Evolutionary conservation across 2,329 filamentous ascomycete genomes (phyloP).

Genomic region (Hansfordia pulvinata): DNA sequence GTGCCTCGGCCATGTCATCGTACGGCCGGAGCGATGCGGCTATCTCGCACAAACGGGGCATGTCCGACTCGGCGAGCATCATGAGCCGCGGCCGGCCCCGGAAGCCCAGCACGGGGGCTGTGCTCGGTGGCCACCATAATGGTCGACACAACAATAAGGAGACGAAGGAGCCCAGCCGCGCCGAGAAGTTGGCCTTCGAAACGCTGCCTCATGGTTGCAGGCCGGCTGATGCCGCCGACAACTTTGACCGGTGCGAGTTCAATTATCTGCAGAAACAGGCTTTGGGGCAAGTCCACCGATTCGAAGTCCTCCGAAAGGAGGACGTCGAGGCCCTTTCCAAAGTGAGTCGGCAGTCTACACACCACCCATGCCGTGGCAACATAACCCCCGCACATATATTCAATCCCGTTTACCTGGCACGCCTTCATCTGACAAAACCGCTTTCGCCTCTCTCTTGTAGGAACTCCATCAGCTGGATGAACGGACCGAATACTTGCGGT

Average conservation of each 20-base stretch:
- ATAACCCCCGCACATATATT: not conserved
- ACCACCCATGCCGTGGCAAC: no score
- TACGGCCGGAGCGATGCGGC: constrained; percentile 9
- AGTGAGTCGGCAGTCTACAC: no score
- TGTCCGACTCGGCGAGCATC: constrained; percentile 43
- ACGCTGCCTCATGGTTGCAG: constrained; percentile 44
- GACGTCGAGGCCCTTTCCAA: constrained; percentile 54
- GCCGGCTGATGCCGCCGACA: constrained; percentile 34
- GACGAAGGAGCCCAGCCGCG: constrained; percentile 29
- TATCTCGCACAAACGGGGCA: constrained; percentile 31
- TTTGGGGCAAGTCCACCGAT: constrained; percentile 45
- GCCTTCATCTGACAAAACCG: constrained; percentile 5
- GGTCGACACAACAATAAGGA: no score
- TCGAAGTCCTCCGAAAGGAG: constrained; percentile 47
- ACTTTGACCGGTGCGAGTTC: constrained; percentile 34
- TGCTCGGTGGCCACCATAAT: no score
- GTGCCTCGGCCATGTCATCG: constrained; percentile 4
- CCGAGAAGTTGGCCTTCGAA: constrained; percentile 45
- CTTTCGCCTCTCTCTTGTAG: no score
- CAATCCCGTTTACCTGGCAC: not conserved
- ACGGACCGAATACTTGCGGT: constrained; percentile 64
- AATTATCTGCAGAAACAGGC: constrained; percentile 43
- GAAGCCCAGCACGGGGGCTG: no score
- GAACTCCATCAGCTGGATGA: constrained; percentile 68
- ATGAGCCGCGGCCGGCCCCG: constrained; percentile 49